These are phyloP conservation scores for Pythium rhizo-oryzae DNA, from an alignment of 352 stramenopile species.

Conservation along the genomic window DNA sequence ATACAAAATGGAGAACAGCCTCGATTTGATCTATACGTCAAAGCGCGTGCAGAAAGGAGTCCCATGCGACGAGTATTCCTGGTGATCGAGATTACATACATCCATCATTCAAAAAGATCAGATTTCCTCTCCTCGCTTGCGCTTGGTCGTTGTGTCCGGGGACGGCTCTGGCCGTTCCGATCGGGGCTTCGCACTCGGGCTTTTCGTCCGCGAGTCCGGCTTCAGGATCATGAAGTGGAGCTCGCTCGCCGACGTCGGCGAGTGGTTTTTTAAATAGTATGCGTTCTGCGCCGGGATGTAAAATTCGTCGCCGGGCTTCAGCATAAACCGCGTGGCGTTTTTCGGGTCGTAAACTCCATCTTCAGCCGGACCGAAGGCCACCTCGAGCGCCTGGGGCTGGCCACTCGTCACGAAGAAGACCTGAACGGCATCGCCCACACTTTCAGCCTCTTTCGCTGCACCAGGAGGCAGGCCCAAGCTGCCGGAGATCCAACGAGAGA, in stretches of 20 bases:
- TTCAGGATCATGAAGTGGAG: constrained; percentile 97
- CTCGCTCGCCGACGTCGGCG: constrained; percentile 74
- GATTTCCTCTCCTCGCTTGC: constrained; percentile 13
- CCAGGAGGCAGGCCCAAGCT: constrained; percentile 91
- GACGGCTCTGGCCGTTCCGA: background rate
- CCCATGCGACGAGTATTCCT: too few relatives aligned
- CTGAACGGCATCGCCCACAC: constrained; percentile 92
- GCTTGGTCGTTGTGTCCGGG: constrained; percentile 7
- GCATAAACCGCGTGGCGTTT: constrained; percentile 93
- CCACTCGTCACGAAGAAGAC: constrained; percentile 94
- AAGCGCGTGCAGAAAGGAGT: too few relatives aligned
- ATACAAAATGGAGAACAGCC: constrained; percentile 17
- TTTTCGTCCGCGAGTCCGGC: constrained; percentile 38
- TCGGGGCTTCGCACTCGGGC: background rate
- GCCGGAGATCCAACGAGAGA: constrained; percentile 90
- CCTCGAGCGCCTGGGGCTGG: constrained; percentile 82
- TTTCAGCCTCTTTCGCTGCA: constrained; percentile 96
- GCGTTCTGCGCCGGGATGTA: constrained; percentile 96
- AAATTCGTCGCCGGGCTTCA: constrained; percentile 96
- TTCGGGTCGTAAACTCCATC: constrained; percentile 88
- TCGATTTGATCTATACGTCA: background rate
- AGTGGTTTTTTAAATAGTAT: constrained; percentile 98
- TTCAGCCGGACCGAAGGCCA: constrained; percentile 65
- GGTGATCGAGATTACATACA: background rate
- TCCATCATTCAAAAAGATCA: background rate